These are phyloP conservation scores for Filobasidium floriforme DNA, from an alignment of 768 basidiomycete genomes.

Conservation along the genomic window DNA sequence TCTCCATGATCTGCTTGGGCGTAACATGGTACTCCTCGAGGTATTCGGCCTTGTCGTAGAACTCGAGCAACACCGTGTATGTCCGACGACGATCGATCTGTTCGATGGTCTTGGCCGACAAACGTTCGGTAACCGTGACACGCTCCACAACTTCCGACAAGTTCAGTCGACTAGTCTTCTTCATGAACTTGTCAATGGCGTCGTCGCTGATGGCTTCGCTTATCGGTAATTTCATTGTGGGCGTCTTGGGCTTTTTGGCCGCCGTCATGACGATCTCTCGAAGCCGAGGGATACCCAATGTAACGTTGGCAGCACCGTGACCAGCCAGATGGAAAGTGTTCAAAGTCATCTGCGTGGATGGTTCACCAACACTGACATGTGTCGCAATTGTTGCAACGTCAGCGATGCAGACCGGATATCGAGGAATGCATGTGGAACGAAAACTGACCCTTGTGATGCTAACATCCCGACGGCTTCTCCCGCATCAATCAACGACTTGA, in stretches of 20 bases:
- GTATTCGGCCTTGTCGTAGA: constrained; percentile 84
- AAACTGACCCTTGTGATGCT: constrained; percentile 85
- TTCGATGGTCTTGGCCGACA: constrained; percentile 52
- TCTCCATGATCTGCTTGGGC: constrained; percentile 62
- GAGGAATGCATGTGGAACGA: neutral
- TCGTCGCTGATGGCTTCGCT: constrained; percentile 51
- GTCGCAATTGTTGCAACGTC: constrained; percentile 8
- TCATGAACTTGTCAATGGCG: constrained; percentile 71
- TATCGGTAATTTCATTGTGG: constrained; percentile 85
- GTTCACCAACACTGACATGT: constrained; percentile 75
- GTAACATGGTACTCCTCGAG: constrained; percentile 69
- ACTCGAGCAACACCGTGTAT: constrained; percentile 70
- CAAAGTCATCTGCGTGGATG: constrained; percentile 98
- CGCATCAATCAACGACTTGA: constrained; percentile 87
- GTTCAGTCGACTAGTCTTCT: constrained; percentile 72
- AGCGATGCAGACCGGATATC: neutral
- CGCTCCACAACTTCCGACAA: constrained; percentile 81
- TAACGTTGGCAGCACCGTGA: constrained; percentile 98
- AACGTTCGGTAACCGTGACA: constrained; percentile 69
- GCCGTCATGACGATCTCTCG: constrained; percentile 99
- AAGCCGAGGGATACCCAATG: constrained; percentile 94
- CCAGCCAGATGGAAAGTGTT: constrained; percentile 99
- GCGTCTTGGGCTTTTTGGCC: constrained; percentile 88
- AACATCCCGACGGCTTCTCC: constrained; percentile 97
- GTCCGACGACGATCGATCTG: constrained; percentile 62